phyloP scores from a whole-genome alignment of 352 stramenopile genomes.

The Globisporangium perplexum region DNA sequence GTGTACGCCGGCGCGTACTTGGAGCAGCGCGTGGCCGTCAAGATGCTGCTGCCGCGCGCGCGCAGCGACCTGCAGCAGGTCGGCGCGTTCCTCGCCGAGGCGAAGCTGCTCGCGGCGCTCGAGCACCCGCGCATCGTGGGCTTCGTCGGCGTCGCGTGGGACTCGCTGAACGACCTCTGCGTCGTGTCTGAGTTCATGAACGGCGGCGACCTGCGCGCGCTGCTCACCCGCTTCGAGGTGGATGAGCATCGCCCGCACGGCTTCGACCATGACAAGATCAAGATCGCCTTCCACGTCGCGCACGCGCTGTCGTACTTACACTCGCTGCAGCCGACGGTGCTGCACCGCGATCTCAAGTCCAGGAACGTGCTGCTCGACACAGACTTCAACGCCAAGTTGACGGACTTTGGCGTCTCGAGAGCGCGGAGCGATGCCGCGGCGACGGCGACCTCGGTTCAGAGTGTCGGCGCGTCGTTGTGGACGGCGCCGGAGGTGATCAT shows the following conservation, averaged over 20 bases:
- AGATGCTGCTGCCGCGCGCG: conserved; percentile 27
- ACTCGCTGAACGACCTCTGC: conserved; percentile 35
- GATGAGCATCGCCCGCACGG: conserved; percentile 21
- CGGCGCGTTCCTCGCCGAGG: conserved; percentile 35
- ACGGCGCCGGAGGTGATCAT: conserved; percentile 10
- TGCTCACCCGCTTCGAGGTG: conserved; percentile 24
- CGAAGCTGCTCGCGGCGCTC: conserved; percentile 31
- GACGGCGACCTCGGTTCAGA: conserved; percentile 4
- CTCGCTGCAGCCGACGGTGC: conserved; percentile 27
- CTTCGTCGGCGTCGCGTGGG: conserved; percentile 47
- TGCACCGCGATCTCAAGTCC: conserved; percentile 44
- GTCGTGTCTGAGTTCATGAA: conserved; percentile 39
- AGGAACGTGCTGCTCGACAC: conserved; percentile 34
- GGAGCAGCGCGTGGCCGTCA: conserved; percentile 43
- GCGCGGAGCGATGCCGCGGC: conserved; percentile 9
- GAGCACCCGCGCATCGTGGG: conserved; percentile 34
- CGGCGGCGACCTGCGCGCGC: conserved; percentile 32
- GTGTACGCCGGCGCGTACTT: not conserved
- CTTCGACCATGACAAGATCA: conserved; percentile 31
- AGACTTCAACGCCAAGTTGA: conserved; percentile 26
- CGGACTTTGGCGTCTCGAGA: conserved; percentile 28
- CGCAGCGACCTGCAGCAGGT: conserved; percentile 24
- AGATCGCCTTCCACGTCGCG: conserved; percentile 23
- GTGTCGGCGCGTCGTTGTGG: conserved; percentile 11
- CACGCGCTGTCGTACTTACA: conserved; percentile 38